phyloP scores from a whole-genome alignment of 192 early-diverging fungal genomes.

The Gamsiella multidivaricata region DNA sequence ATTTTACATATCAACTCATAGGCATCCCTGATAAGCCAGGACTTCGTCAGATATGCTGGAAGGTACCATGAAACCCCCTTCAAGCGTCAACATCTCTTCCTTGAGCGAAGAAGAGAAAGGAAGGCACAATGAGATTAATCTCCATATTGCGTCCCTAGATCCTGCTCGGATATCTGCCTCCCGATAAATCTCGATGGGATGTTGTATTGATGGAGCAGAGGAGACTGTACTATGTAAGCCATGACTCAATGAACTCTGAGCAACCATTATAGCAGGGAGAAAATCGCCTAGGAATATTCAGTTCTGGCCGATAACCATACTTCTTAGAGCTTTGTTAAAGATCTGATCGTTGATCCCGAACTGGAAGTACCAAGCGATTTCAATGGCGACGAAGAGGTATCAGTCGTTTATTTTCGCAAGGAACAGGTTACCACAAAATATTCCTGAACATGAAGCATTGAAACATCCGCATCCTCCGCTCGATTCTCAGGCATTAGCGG shows the following conservation, averaged over 20 bases:
- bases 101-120: too few relatives aligned
- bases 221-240: constrained; percentile 69
- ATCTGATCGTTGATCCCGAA: constrained; percentile 69
- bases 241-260: neutral
- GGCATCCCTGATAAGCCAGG: constrained; percentile 79
- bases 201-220: constrained; percentile 59
- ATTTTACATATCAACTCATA: constrained; percentile 36
- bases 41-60: constrained; percentile 73
- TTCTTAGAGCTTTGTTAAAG: constrained; percentile 66
- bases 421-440: too few relatives aligned
- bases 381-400: constrained; percentile 55
- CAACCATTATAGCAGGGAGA: neutral
- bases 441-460: too few relatives aligned
- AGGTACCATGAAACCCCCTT: constrained; percentile 63
- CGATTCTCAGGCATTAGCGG: too few relatives aligned
- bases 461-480: too few relatives aligned
- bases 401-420: neutral
- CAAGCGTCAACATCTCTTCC: too few relatives aligned
- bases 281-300: neutral
- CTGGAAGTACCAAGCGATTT: constrained; percentile 42
- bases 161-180: constrained; percentile 73
- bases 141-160: constrained; percentile 40
- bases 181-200: constrained; percentile 71
- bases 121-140: too few relatives aligned
- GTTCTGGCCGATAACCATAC: neutral